Evolutionary conservation across 129 eudicot species (phyloP).

Genomic region (Apium graveolens): DNA sequence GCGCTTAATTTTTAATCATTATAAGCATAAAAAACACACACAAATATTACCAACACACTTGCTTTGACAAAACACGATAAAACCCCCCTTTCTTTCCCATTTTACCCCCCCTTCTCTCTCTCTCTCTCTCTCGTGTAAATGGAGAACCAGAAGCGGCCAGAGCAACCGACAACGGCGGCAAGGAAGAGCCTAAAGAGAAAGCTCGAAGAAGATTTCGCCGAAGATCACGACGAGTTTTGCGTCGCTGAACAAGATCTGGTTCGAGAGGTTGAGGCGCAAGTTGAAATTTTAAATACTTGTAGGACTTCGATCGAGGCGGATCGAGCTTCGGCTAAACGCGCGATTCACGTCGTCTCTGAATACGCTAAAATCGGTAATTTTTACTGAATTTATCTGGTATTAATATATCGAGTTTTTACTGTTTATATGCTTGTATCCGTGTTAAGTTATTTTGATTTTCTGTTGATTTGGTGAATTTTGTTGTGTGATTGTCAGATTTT

Average conservation of each 20-base stretch:
- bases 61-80: not conserved
- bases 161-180: constrained; percentile 39
- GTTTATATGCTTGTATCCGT: not conserved
- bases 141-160: constrained; percentile 65
- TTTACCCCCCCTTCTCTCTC: constrained; percentile 23
- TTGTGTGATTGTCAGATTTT: not conserved
- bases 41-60: not conserved
- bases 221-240: constrained; percentile 30
- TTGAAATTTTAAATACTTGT: constrained; percentile 33
- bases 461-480: not conserved
- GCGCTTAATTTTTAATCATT: not conserved
- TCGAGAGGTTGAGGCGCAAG: constrained; percentile 44
- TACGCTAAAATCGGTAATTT: constrained; percentile 56
- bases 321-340: constrained; percentile 67
- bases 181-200: constrained; percentile 82
- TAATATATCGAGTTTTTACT: not conserved
- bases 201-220: constrained; percentile 49
- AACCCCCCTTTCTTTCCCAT: not conserved
- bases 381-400: not conserved
- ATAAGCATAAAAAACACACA: not conserved
- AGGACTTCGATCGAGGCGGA: constrained; percentile 41
- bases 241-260: constrained; percentile 50
- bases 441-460: not conserved
- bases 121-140: constrained; percentile 25
- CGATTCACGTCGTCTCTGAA: constrained; percentile 49